Conservation (phyloP, 495 filamentous ascomycete species). For the Parathielavia appendiculata region DNA sequence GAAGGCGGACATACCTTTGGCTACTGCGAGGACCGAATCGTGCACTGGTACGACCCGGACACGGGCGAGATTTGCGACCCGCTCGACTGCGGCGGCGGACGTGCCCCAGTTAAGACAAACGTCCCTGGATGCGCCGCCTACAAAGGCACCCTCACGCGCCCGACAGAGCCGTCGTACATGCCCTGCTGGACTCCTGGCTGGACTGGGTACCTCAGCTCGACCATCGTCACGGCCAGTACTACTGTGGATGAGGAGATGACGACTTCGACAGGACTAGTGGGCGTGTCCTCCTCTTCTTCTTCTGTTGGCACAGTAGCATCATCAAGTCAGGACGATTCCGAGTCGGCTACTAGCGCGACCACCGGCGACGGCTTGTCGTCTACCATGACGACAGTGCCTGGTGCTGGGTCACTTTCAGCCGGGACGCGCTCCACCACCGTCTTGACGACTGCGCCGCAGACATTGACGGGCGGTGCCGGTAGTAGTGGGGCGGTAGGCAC, state of each 20-base stretch:
- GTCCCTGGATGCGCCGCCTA: slow-evolving; percentile 50
- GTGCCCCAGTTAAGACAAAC: slow-evolving; percentile 55
- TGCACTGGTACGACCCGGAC: slow-evolving; percentile 45
- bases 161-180: not conserved
- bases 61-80: slow-evolving; percentile 57
- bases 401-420: no score
- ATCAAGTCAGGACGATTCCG: not conserved
- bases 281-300: not conserved
- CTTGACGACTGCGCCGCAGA: not conserved
- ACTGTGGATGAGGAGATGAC: not conserved
- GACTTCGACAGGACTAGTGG: not conserved
- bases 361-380: not conserved
- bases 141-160: not conserved
- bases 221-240: no score
- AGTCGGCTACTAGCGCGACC: not conserved
- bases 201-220: not conserved
- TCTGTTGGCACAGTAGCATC: not conserved
- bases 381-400: no score
- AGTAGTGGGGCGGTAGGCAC: not conserved
- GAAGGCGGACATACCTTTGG: not conserved
- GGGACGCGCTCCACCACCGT: not conserved
- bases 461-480: not conserved
- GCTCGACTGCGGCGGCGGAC: slow-evolving; percentile 61
- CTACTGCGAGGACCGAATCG: not conserved
- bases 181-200: not conserved